phyloP scores from a whole-genome alignment of 78 protist species.

The Dictyostelium citrinum region DNA sequence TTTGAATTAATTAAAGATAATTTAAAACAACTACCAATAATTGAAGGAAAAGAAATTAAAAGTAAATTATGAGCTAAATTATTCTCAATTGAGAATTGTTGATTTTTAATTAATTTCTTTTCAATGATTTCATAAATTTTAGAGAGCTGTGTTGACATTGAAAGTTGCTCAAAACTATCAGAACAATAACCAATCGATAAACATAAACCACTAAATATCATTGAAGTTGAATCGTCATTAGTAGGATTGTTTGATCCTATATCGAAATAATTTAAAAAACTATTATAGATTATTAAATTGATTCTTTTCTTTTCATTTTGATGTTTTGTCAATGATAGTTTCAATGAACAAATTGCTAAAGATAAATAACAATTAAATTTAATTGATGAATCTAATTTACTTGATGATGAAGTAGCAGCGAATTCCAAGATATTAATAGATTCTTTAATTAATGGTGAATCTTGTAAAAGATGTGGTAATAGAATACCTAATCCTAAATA shows the following conservation, averaged over 20 bases:
- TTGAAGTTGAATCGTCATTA: not conserved
- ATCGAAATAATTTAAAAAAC: not conserved
- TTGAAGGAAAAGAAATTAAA: not conserved
- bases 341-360: not conserved
- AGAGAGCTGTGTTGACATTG: not conserved
- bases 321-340: not conserved
- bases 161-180: not conserved
- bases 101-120: not conserved
- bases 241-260: not conserved
- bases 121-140: not conserved
- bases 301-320: not conserved
- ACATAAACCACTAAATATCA: not conserved
- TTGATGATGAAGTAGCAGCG: not conserved
- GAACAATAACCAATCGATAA: constrained; percentile 8
- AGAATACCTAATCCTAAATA: constrained; percentile 19
- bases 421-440: not conserved
- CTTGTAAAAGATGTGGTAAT: not conserved
- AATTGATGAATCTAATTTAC: not conserved
- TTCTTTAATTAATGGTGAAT: constrained; percentile 15
- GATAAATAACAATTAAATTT: not conserved
- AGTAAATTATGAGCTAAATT: not conserved
- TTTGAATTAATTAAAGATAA: not conserved
- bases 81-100: not conserved
- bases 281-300: not conserved
- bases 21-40: constrained; percentile 17